A percentile compares a stretch with the other conserved stretches of the same genome.
Evolutionary conservation across 495 filamentous ascomycete genomes (phyloP).

Genomic region (Amphirosellinia nigrospora): DNA sequence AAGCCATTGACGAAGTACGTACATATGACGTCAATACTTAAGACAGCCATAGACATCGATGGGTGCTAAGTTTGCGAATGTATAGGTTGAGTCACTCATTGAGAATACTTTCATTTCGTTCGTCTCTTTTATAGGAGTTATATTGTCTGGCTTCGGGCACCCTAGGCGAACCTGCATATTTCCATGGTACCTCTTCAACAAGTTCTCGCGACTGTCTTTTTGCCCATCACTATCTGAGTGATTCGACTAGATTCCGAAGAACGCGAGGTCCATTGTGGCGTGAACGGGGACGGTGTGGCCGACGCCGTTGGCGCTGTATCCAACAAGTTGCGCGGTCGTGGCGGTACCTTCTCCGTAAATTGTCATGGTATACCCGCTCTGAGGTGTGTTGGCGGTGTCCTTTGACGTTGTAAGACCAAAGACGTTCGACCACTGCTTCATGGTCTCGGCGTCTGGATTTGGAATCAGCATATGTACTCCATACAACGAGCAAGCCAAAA

Average conservation of each 20-base stretch:
- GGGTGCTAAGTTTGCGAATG: not conserved
- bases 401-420: slow-evolving; percentile 44
- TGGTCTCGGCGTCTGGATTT: slow-evolving; percentile 41
- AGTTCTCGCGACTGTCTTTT: not conserved
- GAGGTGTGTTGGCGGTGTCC: slow-evolving; percentile 48
- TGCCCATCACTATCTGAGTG: not conserved
- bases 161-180: not conserved
- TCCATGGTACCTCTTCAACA: not conserved
- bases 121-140: not conserved
- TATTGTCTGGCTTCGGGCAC: not conserved
- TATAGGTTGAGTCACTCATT: not conserved
- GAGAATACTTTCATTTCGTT: not conserved
- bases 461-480: slow-evolving; percentile 19
- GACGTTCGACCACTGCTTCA: slow-evolving; percentile 52
- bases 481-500: not conserved
- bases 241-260: slow-evolving; percentile 52
- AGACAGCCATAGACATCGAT: not conserved
- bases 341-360: slow-evolving; percentile 57
- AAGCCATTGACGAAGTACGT: not conserved
- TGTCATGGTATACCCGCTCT: slow-evolving; percentile 59
- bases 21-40: not conserved
- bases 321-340: slow-evolving; percentile 52
- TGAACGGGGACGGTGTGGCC: slow-evolving; percentile 56
- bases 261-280: slow-evolving; percentile 51
- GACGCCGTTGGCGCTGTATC: slow-evolving; percentile 54